A percentile compares a stretch with the other conserved stretches of the same genome.
phyloP scores from a whole-genome alignment of 1,284 basidiomycete species.

The Wallemia hederae region DNA sequence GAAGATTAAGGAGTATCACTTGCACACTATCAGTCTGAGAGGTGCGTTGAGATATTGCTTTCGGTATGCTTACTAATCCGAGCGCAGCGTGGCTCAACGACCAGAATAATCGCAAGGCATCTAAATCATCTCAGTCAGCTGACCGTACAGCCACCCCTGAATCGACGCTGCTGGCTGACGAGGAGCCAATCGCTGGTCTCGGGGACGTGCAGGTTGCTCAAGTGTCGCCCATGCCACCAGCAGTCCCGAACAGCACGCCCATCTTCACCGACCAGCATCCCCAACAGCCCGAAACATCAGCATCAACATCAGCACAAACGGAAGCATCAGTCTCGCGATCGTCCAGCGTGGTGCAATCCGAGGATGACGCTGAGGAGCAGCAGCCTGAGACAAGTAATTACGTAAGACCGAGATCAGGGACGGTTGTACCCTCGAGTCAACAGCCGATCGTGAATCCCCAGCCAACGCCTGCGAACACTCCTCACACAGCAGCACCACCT shows the following conservation, averaged over 20 bases:
- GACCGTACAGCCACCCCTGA: neutral
- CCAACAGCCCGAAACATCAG: neutral
- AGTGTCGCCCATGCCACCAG: neutral
- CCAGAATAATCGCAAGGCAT: neutral
- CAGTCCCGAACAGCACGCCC: neutral
- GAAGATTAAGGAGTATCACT: neutral
- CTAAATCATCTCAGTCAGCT: neutral
- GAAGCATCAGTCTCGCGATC: neutral
- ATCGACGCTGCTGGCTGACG: neutral
- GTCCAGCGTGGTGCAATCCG: neutral
- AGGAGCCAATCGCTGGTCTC: neutral
- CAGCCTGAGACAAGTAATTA: neutral
- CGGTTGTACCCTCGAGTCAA: neutral
- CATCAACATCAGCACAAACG: neutral
- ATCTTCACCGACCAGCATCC: neutral
- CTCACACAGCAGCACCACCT: neutral
- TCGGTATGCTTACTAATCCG: neutral
- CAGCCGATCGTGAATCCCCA: neutral
- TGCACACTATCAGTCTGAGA: neutral
- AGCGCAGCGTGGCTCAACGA: neutral
- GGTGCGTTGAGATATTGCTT: neutral
- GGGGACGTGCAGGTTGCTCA: neutral
- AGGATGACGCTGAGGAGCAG: neutral
- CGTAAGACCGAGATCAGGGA: neutral
- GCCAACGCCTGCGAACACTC: neutral